phyloP scores from a whole-genome alignment of 2,329 filamentous ascomycete genomes.

The Diaporthe sp. region DNA sequence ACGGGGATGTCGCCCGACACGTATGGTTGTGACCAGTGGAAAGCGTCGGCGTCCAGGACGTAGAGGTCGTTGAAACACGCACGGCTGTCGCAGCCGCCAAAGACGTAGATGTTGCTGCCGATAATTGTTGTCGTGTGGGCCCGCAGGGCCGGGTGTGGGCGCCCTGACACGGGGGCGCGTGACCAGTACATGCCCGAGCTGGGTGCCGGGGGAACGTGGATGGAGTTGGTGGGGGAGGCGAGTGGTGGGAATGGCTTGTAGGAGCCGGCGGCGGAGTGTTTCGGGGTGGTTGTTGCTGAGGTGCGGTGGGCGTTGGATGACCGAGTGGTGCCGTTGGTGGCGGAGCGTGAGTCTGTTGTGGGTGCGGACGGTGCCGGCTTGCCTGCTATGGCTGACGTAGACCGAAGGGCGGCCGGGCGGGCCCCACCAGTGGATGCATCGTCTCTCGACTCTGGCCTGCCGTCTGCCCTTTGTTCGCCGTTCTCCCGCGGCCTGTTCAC shows the following conservation, averaged over 20 bases:
- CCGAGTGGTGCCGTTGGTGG: slow-evolving; percentile 41
- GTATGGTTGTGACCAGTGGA: slow-evolving; percentile 77
- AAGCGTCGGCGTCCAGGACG: slow-evolving; percentile 78
- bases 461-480: slow-evolving; percentile 46
- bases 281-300: slow-evolving; percentile 43
- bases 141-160: slow-evolving; percentile 71
- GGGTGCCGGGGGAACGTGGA: slow-evolving; percentile 73
- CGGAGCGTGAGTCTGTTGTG: slow-evolving; percentile 45
- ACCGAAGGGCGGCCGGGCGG: slow-evolving; percentile 63
- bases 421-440: slow-evolving; percentile 50
- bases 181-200: slow-evolving; percentile 83
- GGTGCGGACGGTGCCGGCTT: slow-evolving; percentile 48
- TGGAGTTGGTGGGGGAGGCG: slow-evolving; percentile 67
- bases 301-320: slow-evolving; percentile 24
- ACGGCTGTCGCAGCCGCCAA: slow-evolving; percentile 77
- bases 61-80: slow-evolving; percentile 80
- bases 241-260: slow-evolving; percentile 70
- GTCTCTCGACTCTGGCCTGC: slow-evolving; percentile 45
- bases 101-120: slow-evolving; percentile 77
- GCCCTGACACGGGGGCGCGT: slow-evolving; percentile 73
- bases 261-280: slow-evolving; percentile 48
- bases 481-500: slow-evolving; percentile 41
- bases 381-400: slow-evolving; percentile 66
- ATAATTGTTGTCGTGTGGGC: slow-evolving; percentile 78
- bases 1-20: slow-evolving; percentile 76